Evolutionary conservation across 2,329 filamentous ascomycete species (phyloP).

Genomic region (Diaporthe longicolla): DNA sequence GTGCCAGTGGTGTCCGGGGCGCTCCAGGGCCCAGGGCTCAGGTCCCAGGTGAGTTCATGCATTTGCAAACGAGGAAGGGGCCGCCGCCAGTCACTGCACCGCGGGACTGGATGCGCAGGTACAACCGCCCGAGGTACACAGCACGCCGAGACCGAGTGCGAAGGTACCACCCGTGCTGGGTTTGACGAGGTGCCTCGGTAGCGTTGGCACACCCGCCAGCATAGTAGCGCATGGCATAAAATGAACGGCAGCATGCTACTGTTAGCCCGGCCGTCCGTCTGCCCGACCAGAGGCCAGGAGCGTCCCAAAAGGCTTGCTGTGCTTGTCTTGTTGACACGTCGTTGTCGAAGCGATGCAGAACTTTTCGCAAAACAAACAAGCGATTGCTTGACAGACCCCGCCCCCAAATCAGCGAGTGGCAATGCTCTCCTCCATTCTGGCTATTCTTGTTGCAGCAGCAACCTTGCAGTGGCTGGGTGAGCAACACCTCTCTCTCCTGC

Average conservation of each 20-base stretch:
- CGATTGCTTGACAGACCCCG: conserved; percentile 12
- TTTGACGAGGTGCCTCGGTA: background rate
- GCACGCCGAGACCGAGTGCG: background rate
- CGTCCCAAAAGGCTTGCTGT: conserved; percentile 9
- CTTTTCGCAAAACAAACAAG: conserved; percentile 19
- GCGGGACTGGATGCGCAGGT: conserved; percentile 7
- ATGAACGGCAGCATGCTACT: conserved; percentile 15
- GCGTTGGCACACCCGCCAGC: background rate
- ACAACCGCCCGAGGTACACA: background rate
- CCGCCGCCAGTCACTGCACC: conserved; percentile 29
- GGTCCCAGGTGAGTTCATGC: conserved; percentile 28
- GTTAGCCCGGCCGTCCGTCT: conserved; percentile 5
- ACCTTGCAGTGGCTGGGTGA: too few relatives aligned
- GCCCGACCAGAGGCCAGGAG: background rate
- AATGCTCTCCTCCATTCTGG: conserved; percentile 10
- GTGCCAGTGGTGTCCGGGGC: background rate
- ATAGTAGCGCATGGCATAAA: conserved; percentile 15
- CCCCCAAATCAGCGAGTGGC: conserved; percentile 13
- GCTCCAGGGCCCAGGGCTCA: background rate
- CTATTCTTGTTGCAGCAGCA: background rate
- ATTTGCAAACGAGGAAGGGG: conserved; percentile 29
- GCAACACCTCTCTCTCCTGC: too few relatives aligned
- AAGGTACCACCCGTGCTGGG: background rate
- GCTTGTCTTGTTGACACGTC: conserved; percentile 27
- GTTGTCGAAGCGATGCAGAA: conserved; percentile 32